Evolutionary conservation across 371 early-diverging fungal genomes (phyloP).

Genomic region (Apophysomyces sp.): DNA sequence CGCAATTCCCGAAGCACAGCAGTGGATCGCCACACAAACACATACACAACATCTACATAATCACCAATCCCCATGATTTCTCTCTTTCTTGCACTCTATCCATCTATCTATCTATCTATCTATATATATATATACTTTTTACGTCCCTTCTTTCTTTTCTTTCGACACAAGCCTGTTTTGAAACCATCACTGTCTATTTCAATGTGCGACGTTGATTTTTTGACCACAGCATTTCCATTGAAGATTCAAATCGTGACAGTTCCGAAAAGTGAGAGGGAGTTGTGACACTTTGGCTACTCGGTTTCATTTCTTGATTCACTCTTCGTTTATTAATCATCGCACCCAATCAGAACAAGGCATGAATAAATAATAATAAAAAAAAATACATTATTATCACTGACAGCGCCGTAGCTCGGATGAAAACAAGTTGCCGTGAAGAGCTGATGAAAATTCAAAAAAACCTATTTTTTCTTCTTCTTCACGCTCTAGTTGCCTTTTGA

Average conservation of each 20-base stretch:
- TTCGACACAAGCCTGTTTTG: not conserved
- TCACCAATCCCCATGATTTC: not conserved
- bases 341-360: too few relatives aligned
- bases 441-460: not conserved
- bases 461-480: conserved; percentile 12
- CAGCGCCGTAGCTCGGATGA: not conserved
- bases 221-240: not conserved
- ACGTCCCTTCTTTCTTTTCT: not conserved
- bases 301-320: not conserved
- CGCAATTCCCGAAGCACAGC: not conserved
- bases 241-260: not conserved
- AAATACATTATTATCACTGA: not conserved
- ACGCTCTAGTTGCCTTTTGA: conserved; percentile 35
- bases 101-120: not conserved
- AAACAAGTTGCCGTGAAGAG: not conserved
- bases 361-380: too few relatives aligned
- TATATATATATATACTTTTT: not conserved
- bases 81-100: not conserved
- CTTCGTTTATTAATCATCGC: too few relatives aligned
- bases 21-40: not conserved
- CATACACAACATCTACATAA: not conserved
- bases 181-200: not conserved
- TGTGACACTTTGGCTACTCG: not conserved
- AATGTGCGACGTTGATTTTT: not conserved
- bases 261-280: not conserved